Percentiles rank a stretch among this genome's conserved stretches.
These are phyloP conservation scores for Bipolaris sorokiniana DNA, from an alignment of 2,329 filamentous ascomycete genomes.

Conservation along the genomic window DNA sequence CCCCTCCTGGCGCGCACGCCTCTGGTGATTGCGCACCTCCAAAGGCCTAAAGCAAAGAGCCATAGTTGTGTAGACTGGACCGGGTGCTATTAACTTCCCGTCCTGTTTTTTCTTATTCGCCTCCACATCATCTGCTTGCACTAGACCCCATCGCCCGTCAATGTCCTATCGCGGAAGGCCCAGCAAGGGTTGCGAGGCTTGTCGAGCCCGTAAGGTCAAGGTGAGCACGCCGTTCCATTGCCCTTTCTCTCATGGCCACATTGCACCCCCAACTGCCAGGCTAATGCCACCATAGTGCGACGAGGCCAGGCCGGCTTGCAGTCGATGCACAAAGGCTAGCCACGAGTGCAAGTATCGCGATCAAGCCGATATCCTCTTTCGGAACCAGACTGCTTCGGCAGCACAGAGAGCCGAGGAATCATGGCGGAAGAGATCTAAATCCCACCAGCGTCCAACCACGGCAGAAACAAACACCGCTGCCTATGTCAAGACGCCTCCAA, in stretches of 20 bases:
- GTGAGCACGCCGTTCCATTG: constrained; percentile 19
- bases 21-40: constrained; percentile 7
- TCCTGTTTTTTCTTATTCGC: neutral
- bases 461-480: constrained; percentile 16
- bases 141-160: constrained; percentile 4
- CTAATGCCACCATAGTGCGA: constrained; percentile 35
- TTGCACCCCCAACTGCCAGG: neutral
- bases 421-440: constrained; percentile 44
- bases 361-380: constrained; percentile 41
- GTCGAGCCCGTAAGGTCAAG: constrained; percentile 45
- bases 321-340: constrained; percentile 36
- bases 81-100: neutral
- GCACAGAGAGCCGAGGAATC: constrained; percentile 44
- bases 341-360: constrained; percentile 44
- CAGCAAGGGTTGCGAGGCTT: constrained; percentile 46
- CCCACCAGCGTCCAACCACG: constrained; percentile 24
- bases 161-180: constrained; percentile 47
- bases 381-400: constrained; percentile 43
- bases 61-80: neutral
- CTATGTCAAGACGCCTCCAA: constrained; percentile 19
- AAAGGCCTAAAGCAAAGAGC: constrained; percentile 1
- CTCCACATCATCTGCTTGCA: constrained; percentile 2
- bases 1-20: constrained; percentile 1
- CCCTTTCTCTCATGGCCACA: neutral
- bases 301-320: constrained; percentile 40